phyloP scores from a whole-genome alignment of 140 eudicot species.

The Senecio squalidus region DNA sequence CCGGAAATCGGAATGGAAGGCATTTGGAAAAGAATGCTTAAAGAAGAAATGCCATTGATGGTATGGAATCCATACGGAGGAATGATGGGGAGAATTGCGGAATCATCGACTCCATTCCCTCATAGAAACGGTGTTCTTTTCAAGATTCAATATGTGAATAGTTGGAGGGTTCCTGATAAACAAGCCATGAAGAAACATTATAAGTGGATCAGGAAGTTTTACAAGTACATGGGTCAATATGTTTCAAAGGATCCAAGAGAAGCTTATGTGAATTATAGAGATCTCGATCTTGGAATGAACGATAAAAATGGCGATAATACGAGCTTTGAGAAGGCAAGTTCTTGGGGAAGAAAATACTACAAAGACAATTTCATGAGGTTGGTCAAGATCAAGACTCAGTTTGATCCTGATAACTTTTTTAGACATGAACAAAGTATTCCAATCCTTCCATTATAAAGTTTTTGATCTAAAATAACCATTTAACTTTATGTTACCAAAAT shows the following conservation, averaged over 20 bases:
- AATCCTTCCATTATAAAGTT: no score
- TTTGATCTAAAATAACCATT: no score
- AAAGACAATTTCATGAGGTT: slow-evolving; percentile 29
- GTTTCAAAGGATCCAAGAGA: slow-evolving; percentile 27
- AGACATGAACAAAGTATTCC: slow-evolving; percentile 44
- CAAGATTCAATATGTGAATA: slow-evolving; percentile 20
- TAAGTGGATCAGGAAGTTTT: slow-evolving; percentile 15
- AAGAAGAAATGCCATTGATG: slow-evolving; percentile 12
- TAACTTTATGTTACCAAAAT: no score
- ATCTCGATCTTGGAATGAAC: slow-evolving; percentile 40
- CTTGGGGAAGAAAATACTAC: slow-evolving; percentile 31
- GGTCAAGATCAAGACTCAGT: slow-evolving; percentile 20
- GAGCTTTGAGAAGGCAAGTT: slow-evolving; percentile 24
- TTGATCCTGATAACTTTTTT: slow-evolving; percentile 35
- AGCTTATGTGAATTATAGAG: slow-evolving; percentile 38
- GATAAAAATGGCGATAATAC: slow-evolving; percentile 15
- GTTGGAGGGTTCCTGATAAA: slow-evolving; percentile 2
- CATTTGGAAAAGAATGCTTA: slow-evolving; percentile 14
- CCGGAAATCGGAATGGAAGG: slow-evolving; percentile 35
- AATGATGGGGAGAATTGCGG: slow-evolving; percentile 18
- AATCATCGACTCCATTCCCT: slow-evolving; percentile 23
- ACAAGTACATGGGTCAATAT: slow-evolving; percentile 24
- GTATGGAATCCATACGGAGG: slow-evolving; percentile 35
- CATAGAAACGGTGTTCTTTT: slow-evolving; percentile 18
- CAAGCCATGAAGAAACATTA: slow-evolving; percentile 11